Percentiles rank a stretch among this genome's conserved stretches.
These are phyloP conservation scores for Colletotrichum tanaceti DNA, from an alignment of 2,329 filamentous ascomycete genomes.

Conservation along the genomic window DNA sequence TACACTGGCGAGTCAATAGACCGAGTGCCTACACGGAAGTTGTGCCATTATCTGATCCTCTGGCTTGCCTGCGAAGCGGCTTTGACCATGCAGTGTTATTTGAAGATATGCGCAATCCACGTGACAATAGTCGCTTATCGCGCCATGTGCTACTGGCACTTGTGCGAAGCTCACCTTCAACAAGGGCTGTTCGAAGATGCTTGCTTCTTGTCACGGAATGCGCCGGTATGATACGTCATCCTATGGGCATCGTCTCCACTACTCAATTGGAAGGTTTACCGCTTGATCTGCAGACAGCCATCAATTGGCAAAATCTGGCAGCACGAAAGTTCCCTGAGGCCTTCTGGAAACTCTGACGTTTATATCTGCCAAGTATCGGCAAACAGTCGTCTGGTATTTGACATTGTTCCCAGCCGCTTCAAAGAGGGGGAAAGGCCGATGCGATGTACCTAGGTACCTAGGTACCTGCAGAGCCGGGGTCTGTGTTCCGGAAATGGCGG, in stretches of 20 bases:
- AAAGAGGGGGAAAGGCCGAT: constrained; percentile 27
- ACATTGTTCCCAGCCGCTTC: constrained; percentile 10
- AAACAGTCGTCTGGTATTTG: neutral
- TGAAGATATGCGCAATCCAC: too few species aligned
- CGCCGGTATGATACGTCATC: neutral
- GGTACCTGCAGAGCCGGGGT: constrained; percentile 33
- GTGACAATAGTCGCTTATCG: neutral
- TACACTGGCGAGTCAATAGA: constrained; percentile 28
- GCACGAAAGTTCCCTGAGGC: neutral
- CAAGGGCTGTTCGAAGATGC: neutral
- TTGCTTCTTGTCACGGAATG: neutral
- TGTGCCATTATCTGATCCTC: neutral
- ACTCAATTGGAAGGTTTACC: neutral
- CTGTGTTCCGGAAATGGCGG: constrained; percentile 28
- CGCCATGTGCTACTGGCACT: neutral
- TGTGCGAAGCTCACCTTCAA: neutral
- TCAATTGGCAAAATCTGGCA: neutral
- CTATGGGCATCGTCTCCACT: neutral
- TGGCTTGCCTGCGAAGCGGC: neutral
- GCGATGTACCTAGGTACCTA: constrained; percentile 12
- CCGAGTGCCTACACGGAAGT: neutral
- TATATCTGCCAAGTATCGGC: neutral
- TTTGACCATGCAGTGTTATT: neutral
- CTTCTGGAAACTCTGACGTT: neutral
- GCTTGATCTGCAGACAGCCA: neutral